Percentiles rank a stretch among this genome's conserved stretches.
phyloP scores from a whole-genome alignment of 2,329 filamentous ascomycete genomes.

The Sphaerulina musiva region DNA sequence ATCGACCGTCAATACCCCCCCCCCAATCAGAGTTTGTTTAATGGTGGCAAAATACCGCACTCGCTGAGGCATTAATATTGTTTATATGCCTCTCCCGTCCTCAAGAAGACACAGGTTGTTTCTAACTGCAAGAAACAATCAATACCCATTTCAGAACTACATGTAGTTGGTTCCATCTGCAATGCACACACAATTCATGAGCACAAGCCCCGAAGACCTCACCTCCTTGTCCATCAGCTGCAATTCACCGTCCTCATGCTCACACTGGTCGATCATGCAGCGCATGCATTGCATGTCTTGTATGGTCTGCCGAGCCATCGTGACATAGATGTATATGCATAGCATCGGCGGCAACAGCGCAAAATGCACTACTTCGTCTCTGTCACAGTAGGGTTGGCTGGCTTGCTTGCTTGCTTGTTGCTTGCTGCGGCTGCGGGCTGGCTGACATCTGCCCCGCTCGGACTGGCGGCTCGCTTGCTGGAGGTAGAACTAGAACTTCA shows the following conservation, averaged over 20 bases:
- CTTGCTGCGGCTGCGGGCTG: neutral
- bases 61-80: neutral
- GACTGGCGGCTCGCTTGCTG: neutral
- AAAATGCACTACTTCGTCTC: neutral
- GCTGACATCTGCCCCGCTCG: neutral
- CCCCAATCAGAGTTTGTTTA: neutral
- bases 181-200: too few relatives aligned
- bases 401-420: too few relatives aligned
- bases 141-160: too few relatives aligned
- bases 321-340: neutral
- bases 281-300: neutral
- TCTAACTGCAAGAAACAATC: too few relatives aligned
- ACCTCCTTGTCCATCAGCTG: neutral
- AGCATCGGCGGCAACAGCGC: neutral
- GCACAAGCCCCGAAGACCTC: too few relatives aligned
- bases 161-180: too few relatives aligned
- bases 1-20: neutral
- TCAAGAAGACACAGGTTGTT: too few relatives aligned
- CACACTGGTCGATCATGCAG: too few relatives aligned
- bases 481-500: too few relatives aligned
- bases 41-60: neutral
- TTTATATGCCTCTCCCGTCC: too few relatives aligned
- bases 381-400: neutral
- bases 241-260: neutral
- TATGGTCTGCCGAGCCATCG: neutral